These are phyloP conservation scores for Mycena latifolia DNA, from an alignment of 768 basidiomycete species.

Conservation along the genomic window DNA sequence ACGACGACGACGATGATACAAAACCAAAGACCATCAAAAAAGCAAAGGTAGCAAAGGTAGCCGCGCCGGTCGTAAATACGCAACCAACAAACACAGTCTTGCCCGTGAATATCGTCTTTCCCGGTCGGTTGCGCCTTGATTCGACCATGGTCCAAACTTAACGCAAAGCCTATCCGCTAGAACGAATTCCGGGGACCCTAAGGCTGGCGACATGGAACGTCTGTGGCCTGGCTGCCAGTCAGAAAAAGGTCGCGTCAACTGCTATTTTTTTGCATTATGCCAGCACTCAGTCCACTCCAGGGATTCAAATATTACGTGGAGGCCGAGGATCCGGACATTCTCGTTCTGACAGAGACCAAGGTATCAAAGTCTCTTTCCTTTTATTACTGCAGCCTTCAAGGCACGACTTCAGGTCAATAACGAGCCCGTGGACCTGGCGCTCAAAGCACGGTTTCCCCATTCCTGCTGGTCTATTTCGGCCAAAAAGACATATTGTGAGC, in stretches of 20 bases:
- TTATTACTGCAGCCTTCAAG: not conserved
- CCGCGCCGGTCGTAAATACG: constrained; percentile 47
- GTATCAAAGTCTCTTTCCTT: constrained; percentile 47
- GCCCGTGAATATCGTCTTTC: constrained; percentile 72
- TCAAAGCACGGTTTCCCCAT: constrained; percentile 74
- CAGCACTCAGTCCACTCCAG: constrained; percentile 47
- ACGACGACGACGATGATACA: constrained; percentile 4
- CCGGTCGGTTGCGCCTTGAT: constrained; percentile 44
- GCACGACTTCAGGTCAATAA: constrained; percentile 71
- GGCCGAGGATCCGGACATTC: constrained; percentile 88
- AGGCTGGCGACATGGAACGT: constrained; percentile 85
- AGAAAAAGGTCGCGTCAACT: constrained; percentile 76
- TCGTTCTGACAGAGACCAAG: constrained; percentile 91
- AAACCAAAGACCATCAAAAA: too few relatives aligned
- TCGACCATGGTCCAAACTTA: not conserved
- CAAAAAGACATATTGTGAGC: constrained; percentile 84
- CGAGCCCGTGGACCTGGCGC: constrained; percentile 67
- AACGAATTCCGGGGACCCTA: constrained; percentile 56
- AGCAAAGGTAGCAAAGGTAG: constrained; percentile 31
- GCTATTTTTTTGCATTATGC: not conserved
- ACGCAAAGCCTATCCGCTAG: not conserved
- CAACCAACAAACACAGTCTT: constrained; percentile 83
- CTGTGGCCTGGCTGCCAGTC: constrained; percentile 78
- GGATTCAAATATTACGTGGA: constrained; percentile 88
- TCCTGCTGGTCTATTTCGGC: constrained; percentile 81